Conservation (phyloP, 192 early-diverging fungal species). For the Coemansia sp. region DNA sequence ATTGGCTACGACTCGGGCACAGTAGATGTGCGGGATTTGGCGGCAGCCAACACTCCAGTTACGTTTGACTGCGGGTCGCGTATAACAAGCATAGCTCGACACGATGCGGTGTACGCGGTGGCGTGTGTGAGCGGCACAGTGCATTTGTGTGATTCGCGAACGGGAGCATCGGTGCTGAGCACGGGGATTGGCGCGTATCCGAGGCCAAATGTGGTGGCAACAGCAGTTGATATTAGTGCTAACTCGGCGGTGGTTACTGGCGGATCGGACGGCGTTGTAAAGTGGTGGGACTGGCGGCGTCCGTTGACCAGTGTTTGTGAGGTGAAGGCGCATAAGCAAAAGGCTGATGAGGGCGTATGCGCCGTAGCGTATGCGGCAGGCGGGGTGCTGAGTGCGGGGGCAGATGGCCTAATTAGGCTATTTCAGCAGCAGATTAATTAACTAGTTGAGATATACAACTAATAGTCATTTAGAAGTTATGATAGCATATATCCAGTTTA, state of each 20-base stretch:
- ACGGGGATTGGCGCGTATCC: conserved; percentile 8
- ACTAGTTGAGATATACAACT: too few species aligned
- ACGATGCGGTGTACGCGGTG: conserved; percentile 10
- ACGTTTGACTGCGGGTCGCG: background rate
- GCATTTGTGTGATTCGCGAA: conserved; percentile 30
- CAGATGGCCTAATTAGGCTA: conserved; percentile 23
- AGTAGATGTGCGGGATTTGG: conserved; percentile 7
- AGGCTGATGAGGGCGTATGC: conserved; percentile 47
- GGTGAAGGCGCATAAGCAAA: conserved; percentile 21
- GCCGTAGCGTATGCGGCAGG: background rate
- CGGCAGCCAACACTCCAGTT: background rate
- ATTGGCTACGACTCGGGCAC: conserved; percentile 8
- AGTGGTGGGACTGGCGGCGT: conserved; percentile 50
- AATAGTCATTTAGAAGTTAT: too few species aligned
- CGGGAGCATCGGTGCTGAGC: background rate
- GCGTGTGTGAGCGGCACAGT: conserved; percentile 24
- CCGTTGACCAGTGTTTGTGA: conserved; percentile 14
- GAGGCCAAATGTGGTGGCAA: conserved; percentile 6
- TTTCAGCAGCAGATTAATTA: conserved; percentile 2
- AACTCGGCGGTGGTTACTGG: conserved; percentile 19
- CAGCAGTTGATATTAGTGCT: conserved; percentile 11
- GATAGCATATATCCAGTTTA: too few species aligned
- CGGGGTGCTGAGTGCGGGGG: conserved; percentile 32
- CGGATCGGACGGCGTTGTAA: conserved; percentile 37
- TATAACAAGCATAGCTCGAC: conserved; percentile 6